Evolutionary conservation across 495 filamentous ascomycete species (phyloP), one percentile per base, ranked within the genome.

Genomic region (Xylaria bambusicola): DNA sequence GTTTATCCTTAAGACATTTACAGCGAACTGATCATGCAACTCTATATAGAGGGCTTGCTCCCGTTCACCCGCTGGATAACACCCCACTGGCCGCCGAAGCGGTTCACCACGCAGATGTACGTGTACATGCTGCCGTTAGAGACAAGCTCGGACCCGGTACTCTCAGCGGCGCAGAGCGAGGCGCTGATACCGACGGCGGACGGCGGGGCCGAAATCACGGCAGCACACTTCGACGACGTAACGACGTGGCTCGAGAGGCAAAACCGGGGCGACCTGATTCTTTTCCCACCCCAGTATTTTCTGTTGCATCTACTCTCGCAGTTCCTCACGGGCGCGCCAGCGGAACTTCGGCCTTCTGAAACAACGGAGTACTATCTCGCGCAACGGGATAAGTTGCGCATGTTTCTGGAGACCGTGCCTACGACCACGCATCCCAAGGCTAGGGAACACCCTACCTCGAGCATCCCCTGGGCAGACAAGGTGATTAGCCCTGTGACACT

Each of bases 21-120:
- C 1, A 8, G 27, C 7, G 15, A 41, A 41, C 45, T 44, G n/a
- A 53, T 18, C 15, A 58, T 2, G 10, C 17, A 49, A 8, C 29
- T 5, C 10, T 5, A 33, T 33, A 45, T 44, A 80, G 88, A 87
- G 0, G 74, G 76, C 48, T 76, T 98, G 26, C 78, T 90, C 23
- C 93, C 93, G 0, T 97, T 96, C 70, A 96, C 91, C 0, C 85
- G 87, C 50, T 98, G 94, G 94, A 81, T 97, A 40, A 98, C 94
- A 2, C 94, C 94, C 0, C 73, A 77, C 2, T 80, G 82, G 60
- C 73, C 87, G 2, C 82, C 86, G 1, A 88, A 86, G 66, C 82
- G 94, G 18, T 98, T 91, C 69, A 88, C 88, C 1, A 97, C 92
- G 7, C 92, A 96, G 68, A 97, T 98, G 92, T 98, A 98, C 68